These are phyloP conservation scores for Loxodes magnus DNA, from an alignment of 73 alveolate genomes.

Conservation along the genomic window DNA sequence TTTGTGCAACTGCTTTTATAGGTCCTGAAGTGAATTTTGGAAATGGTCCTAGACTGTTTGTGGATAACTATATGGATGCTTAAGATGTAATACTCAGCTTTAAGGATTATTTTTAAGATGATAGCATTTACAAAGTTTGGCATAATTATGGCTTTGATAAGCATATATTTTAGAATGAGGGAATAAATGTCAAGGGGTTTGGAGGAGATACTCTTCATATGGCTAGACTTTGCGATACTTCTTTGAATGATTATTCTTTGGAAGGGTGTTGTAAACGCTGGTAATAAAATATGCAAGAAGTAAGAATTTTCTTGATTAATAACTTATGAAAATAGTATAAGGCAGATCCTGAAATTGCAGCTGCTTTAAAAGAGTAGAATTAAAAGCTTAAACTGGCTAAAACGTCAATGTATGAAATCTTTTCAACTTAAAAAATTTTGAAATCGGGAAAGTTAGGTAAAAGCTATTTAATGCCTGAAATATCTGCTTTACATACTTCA, in stretches of 20 bases:
- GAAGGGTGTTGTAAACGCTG: slow-evolving; percentile 33
- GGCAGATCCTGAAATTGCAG: slow-evolving; percentile 7
- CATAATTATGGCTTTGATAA: slow-evolving; percentile 87
- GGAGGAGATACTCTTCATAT: slow-evolving; percentile 87
- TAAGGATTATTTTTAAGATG: slow-evolving; percentile 68
- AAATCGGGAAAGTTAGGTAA: slow-evolving; percentile 59
- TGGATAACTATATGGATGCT: slow-evolving; percentile 73
- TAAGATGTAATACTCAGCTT: slow-evolving; percentile 42
- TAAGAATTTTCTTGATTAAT: slow-evolving; percentile 17
- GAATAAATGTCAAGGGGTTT: slow-evolving; percentile 77
- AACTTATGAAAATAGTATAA: slow-evolving; percentile 4
- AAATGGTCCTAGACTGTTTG: slow-evolving; percentile 76
- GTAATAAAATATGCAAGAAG: slow-evolving; percentile 32
- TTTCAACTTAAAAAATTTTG: slow-evolving; percentile 46
- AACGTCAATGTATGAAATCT: slow-evolving; percentile 42
- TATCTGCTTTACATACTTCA: slow-evolving; percentile 59
- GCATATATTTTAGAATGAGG: slow-evolving; percentile 64
- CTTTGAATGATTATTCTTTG: slow-evolving; percentile 52
- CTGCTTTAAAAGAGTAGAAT: too few species aligned
- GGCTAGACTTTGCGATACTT: slow-evolving; percentile 88
- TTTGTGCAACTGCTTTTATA: slow-evolving; percentile 69
- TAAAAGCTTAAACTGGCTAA: slow-evolving; percentile 19
- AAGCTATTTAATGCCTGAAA: slow-evolving; percentile 48
- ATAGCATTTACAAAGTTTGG: slow-evolving; percentile 47
- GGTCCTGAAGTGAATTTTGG: slow-evolving; percentile 94